These are phyloP conservation scores for Platanthera zijinensis DNA, from an alignment of 106 monocot species.

Conservation along the genomic window DNA sequence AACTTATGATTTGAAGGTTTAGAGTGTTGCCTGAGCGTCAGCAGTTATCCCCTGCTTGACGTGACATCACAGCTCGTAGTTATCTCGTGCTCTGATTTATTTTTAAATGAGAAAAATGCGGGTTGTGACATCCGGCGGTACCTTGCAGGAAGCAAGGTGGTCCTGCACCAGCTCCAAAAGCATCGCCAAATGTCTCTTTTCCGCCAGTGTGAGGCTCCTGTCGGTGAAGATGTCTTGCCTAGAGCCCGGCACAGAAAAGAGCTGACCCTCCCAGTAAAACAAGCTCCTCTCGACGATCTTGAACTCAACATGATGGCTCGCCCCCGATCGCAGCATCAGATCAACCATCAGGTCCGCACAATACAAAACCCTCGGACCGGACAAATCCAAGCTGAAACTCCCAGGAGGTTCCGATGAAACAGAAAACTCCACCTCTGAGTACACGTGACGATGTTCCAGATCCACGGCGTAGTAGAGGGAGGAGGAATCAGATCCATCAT, in stretches of 20 bases:
- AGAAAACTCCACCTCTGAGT: conserved; percentile 32
- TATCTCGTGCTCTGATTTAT: no score
- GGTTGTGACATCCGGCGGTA: no score
- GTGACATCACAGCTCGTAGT: no score
- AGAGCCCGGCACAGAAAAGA: conserved; percentile 74
- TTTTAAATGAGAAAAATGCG: no score
- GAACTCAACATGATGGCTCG: conserved; percentile 80
- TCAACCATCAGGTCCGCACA: conserved; percentile 78
- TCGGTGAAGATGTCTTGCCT: conserved; percentile 84
- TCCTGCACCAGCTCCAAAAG: conserved; percentile 63
- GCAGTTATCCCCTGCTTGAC: no score
- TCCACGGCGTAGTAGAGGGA: conserved; percentile 10
- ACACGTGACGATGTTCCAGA: conserved; percentile 20
- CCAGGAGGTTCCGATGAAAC: conserved; percentile 34
- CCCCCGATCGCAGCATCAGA: conserved; percentile 73
- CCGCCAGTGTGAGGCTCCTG: conserved; percentile 47
- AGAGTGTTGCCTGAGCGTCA: no score
- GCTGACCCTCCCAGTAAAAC: conserved; percentile 63
- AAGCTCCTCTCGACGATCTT: conserved; percentile 73
- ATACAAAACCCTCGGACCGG: conserved; percentile 71
- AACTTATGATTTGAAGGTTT: no score
- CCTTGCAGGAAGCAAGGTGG: conserved; percentile 28
- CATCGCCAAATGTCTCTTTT: conserved; percentile 72
- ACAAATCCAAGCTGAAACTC: conserved; percentile 50
- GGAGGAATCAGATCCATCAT: background rate